Base-by-base conservation (phyloP, 306 rosid genomes). In the Cercis canadensis region DNA sequence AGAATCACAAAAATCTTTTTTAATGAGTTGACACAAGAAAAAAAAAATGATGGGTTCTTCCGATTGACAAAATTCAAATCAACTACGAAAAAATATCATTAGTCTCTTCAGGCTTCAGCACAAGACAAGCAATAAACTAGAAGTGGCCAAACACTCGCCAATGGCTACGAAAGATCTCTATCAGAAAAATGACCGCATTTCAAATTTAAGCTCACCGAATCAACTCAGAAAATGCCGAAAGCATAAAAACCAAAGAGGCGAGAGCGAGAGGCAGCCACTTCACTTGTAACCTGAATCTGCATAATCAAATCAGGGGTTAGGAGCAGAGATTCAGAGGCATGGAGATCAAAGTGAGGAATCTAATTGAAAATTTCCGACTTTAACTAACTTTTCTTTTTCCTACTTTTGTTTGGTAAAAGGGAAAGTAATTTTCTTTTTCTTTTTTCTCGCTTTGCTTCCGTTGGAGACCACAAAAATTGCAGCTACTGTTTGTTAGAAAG, bases 371-470 rank as follows among this genome's bases (percentile, higher is more conserved):
- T 62, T 58, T 52, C 36, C 18, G 11, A 79, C 82, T 76, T 85
- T 69, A 60, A 57, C 75, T 55, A 60, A 57, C 79, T 73, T 40
- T 47, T 29, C 46, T 51, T 51, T 52, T 43, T 5, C 57, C 31
- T 60, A n/a, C 72, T 68, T 60, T 54, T 46, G 84, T 55, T 76
- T 81, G 82, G 75, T 50, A 45, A 79, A 82, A 82, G 84, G 71
- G 76, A 74, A 72, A 88, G 94, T 74, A 32, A 64, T 47, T 77
- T 31, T 24, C 79, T 81, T 79, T 85, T 57, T 67, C 50, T 69
- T 50, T 60, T 44, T 55, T 11, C 65, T 32, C 62, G 7, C 77
- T 74, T 76, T 76, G 24, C 75, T 63, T 39, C 78, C 63, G 69
- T 72, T 61, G 80, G 50, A 73, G 69, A 73, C 54, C 76, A 67